Conservation (phyloP, 2,329 filamentous ascomycete species). For the Sphaceloma murrayae region DNA sequence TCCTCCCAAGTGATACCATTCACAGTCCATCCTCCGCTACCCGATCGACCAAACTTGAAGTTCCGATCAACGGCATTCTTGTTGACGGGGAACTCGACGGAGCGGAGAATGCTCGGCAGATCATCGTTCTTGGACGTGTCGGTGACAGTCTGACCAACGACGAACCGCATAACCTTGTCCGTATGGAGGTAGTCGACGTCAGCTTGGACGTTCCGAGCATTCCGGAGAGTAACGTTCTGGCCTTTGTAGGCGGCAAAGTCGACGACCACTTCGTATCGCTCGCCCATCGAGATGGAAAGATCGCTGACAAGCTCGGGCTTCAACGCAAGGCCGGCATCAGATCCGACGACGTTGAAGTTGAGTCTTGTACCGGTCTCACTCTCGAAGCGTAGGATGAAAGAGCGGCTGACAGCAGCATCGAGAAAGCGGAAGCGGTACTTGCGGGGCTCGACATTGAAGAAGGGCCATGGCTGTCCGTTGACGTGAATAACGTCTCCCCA, state of each 20-base stretch:
- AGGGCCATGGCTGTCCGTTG: conserved; percentile 52
- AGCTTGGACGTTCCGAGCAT: conserved; percentile 23
- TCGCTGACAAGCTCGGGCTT: conserved; percentile 35
- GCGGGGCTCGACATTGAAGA: conserved; percentile 47
- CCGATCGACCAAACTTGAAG: conserved; percentile 27
- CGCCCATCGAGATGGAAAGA: conserved; percentile 45
- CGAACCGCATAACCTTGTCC: conserved; percentile 40
- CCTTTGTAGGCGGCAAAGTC: conserved; percentile 45
- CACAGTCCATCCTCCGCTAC: conserved; percentile 26
- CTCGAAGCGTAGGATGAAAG: conserved; percentile 42
- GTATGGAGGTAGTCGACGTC: conserved; percentile 45
- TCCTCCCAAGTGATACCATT: conserved; percentile 29
- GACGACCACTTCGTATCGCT: conserved; percentile 49
- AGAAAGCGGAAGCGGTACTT: conserved; percentile 51
- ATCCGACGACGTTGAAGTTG: conserved; percentile 46
- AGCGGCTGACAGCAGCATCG: conserved; percentile 41
- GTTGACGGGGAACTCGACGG: conserved; percentile 24
- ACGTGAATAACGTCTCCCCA: conserved; percentile 51
- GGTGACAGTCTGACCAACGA: conserved; percentile 24
- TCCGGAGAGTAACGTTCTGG: conserved; percentile 32
- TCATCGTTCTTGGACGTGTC: conserved; percentile 33
- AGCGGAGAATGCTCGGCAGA: conserved; percentile 25
- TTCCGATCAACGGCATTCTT: conserved; percentile 25
- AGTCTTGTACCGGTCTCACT: conserved; percentile 30
- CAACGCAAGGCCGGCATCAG: conserved; percentile 44